Evolutionary conservation across 2,329 filamentous ascomycete species (phyloP), one percentile per base, ranked within the genome.

Genomic region (Fusarium sp.): DNA sequence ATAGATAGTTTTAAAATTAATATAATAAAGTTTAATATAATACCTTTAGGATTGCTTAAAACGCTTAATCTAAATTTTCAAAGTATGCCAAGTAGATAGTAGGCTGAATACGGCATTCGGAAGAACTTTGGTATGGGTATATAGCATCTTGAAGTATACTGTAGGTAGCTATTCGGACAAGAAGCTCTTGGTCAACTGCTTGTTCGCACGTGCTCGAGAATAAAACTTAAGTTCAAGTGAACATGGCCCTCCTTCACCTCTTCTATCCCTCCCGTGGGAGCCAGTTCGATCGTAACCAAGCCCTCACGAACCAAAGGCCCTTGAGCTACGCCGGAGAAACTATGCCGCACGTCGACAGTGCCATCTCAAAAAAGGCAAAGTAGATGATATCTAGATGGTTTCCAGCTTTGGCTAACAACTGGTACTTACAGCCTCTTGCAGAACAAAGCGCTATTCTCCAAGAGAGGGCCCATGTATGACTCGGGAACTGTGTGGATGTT

Each of bases 401-500:
- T 2, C 31, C 14, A 34, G 16, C 16, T 34, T 34, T 34, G 16
- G 18, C 18, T 8, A 16, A 18, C 6, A 10, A 6, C 1, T 18
- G 1, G 14, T 1, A 14, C 8, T 18, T 9, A 37, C 18, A n/a
- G 18, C 34, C 10, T 37, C 34, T 37, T 37, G 34, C 34, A 37
- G 18, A 37, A 37, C 18, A 37, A 4, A 2, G 34, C 34, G 34
- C 34, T 37, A 3, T 37, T 37, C 34, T 37, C 34, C 10, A 62
- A 34, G 2, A 65, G 46, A 23, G 61, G 61, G 0, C 61, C 62
- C 6, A 65, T 62, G 3, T 65, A 65, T 0, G 62, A 45, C 6
- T 65, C 62, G 0, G 62, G 62, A n/a, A 65, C 62, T 65, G 4
- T 4, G n/a, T 0, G 7, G 3, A 0, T 5, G 11, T 64, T 23